phyloP scores from a whole-genome alignment of 805 yeast genomes.

The Torulaspora quercuum region DNA sequence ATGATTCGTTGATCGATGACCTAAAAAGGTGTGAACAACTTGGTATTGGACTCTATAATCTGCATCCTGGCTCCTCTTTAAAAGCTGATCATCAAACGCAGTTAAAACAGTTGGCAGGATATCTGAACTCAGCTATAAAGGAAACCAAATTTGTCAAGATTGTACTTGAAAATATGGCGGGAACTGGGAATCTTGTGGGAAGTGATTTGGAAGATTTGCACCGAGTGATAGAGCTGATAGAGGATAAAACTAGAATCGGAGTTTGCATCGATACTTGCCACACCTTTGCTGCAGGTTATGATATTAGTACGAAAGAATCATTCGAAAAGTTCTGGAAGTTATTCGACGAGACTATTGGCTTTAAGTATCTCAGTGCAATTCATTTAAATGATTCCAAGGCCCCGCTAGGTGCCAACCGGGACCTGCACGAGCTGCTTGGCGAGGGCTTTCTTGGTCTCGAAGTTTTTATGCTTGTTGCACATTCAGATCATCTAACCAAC shows the following conservation, averaged over 20 bases:
- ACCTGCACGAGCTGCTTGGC: constrained; percentile 86
- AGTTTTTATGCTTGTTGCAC: constrained; percentile 72
- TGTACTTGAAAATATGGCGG: constrained; percentile 96
- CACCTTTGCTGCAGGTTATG: constrained; percentile 94
- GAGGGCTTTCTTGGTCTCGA: constrained; percentile 87
- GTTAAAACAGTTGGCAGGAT: constrained; percentile 64
- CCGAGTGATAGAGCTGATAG: constrained; percentile 71
- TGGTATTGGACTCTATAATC: constrained; percentile 80
- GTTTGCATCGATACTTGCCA: constrained; percentile 97
- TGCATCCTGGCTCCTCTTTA: constrained; percentile 90
- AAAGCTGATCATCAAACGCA: constrained; percentile 67
- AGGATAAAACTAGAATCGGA: constrained; percentile 82
- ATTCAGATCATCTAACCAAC: constrained; percentile 54
- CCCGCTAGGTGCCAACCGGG: constrained; percentile 85
- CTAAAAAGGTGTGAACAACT: constrained; percentile 80
- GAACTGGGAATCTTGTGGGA: constrained; percentile 89
- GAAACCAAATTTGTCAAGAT: constrained; percentile 78
- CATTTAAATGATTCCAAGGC: constrained; percentile 95
- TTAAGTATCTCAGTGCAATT: constrained; percentile 68
- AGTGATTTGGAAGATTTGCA: constrained; percentile 71
- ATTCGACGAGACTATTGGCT: constrained; percentile 73
- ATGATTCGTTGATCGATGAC: constrained; percentile 79
- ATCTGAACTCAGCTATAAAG: constrained; percentile 72
- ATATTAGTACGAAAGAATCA: constrained; percentile 56
- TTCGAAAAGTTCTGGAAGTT: constrained; percentile 69